Base-by-base conservation (phyloP, 106 monocot species). In the Apostasia shenzhenica region DNA sequence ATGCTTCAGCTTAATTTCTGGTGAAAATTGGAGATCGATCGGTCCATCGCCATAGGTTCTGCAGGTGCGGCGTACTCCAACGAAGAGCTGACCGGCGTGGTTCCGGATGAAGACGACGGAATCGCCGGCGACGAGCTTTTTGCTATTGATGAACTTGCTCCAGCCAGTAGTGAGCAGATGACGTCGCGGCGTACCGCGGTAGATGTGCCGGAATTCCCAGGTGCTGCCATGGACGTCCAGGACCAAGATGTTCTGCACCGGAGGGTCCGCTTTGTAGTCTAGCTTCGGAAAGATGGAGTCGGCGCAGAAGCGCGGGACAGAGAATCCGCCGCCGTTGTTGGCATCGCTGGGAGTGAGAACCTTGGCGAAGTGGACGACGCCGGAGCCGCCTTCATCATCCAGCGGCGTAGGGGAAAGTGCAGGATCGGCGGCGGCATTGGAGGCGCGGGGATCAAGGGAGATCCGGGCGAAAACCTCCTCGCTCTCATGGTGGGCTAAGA, bases 251-350 rank as follows among this genome's bases (percentile, higher is more conserved):
- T 4, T 75, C 80, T 93, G 88, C 45, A 67, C 54, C 6, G 88
- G 92, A 0, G 81, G 76, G 3, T 81, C 67, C 5, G n/a, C 62
- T 0, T 6, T 54, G 56, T 76, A 64, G 60, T 93, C 74, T 4
- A 93, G 72, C 46, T 46, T 52, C 26, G 92, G 92, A n/a, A 85
- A 77, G 53, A 93, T 77, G 4, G 61, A 43, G 4, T 88, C 89
- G 4, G 92, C 88, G 69, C 88, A 93, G 70, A 63, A 74, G 52
- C 81, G 55, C 47, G 88, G 88, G 14, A 93, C 86, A 12, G 92
- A 93, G 59, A 93, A 88, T 14, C 86, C 85, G 2, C 92, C 88
- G 10, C 88, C 92, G 41, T 88, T 93, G 74, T 86, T 93, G 11
- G 92, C 88, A 42, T 93, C 88, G 73, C 85, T 88, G 57, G 74